Evolutionary conservation across 352 stramenopile species (phyloP), one percentile per base, ranked within the genome.

Genomic region (Phytophthora tubulina): DNA sequence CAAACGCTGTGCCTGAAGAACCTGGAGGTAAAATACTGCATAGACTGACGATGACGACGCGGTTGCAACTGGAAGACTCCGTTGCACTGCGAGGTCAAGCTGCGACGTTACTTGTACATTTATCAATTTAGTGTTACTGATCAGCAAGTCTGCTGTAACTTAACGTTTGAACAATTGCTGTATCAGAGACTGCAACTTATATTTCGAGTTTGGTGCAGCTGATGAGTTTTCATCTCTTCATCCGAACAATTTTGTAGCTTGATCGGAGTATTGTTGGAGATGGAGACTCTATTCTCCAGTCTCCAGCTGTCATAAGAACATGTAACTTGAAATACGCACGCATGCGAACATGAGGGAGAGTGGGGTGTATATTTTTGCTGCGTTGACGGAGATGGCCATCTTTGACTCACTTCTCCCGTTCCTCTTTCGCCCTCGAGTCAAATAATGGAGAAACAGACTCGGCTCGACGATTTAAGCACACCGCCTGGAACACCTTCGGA

Each of bases 281-380:
- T 35, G 17, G 33, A 57, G 39, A 13, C 50, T 56, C 48, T 57
- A 52, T 15, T 15, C 10, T 15, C 3, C 36, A 42, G 36, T 45
- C 51, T 67, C 35, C 58, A 61, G 50, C 33, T 59, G 44, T 73
- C 67, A 74, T 74, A 74, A 74, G 67, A 74, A 72, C 48, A 31
- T 60, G 56, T 7, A 15, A 46, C 42, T 63, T 42, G 58, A 63
- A 68, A 73, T 48, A 73, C 44, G 39, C 49, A 58, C 49, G 63
- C 32, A 58, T 54, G 57, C 17, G 39, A 41, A 30, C 41, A 52
- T 35, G 65, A 51, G 58, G 66, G 58, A 60, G 58, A 52, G 54
- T 51, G 3, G 0, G 14, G 11, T 45, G 9, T 42, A 46, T 72
- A 51, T 63, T 64, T 59, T 42, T 64, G 52, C n/a, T 53, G 21